Evolutionary conservation across 495 filamentous ascomycete species (phyloP).

Genomic region (Articulospora tetracladia): DNA sequence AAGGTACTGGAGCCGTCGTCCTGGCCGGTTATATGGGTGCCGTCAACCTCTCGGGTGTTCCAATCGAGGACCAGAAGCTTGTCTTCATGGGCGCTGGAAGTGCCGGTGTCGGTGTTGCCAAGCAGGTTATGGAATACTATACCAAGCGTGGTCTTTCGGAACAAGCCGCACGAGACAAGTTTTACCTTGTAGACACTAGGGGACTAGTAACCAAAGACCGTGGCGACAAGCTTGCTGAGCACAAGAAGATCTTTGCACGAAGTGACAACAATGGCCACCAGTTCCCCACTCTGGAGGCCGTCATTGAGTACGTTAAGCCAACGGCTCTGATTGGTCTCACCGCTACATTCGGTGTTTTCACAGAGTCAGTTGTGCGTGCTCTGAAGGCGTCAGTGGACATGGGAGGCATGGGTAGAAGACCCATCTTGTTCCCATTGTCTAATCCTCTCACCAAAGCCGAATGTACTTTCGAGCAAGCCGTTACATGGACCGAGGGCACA

Average conservation of each 20-base stretch:
- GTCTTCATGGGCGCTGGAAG: constrained; percentile 96
- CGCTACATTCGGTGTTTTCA: constrained; percentile 93
- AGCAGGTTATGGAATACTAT: constrained; percentile 95
- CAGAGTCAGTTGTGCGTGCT: constrained; percentile 75
- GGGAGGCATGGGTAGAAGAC: constrained; percentile 70
- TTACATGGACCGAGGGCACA: constrained; percentile 83
- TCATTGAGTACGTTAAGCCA: constrained; percentile 90
- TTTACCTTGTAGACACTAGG: constrained; percentile 97
- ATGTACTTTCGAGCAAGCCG: constrained; percentile 90
- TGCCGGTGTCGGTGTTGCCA: constrained; percentile 94
- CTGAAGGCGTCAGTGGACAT: constrained; percentile 62
- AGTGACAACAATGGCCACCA: constrained; percentile 89
- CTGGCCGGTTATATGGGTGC: constrained; percentile 88
- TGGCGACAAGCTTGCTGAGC: constrained; percentile 88
- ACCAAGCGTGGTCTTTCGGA: constrained; percentile 91
- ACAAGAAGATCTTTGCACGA: constrained; percentile 97
- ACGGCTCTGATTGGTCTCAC: constrained; percentile 93
- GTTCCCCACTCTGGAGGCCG: constrained; percentile 82
- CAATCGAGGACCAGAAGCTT: constrained; percentile 84
- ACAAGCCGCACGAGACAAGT: constrained; percentile 81
- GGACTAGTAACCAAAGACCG: constrained; percentile 92
- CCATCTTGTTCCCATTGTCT: constrained; percentile 90
- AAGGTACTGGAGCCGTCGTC: constrained; percentile 95
- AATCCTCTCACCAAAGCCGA: constrained; percentile 96
- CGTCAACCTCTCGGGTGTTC: constrained; percentile 81